Percentiles rank a stretch among this genome's conserved stretches.
Evolutionary conservation across 225 moss, liverwort and hornwort genomes (phyloP).

Genomic region (Bryoerythrophyllum caledonicum): DNA sequence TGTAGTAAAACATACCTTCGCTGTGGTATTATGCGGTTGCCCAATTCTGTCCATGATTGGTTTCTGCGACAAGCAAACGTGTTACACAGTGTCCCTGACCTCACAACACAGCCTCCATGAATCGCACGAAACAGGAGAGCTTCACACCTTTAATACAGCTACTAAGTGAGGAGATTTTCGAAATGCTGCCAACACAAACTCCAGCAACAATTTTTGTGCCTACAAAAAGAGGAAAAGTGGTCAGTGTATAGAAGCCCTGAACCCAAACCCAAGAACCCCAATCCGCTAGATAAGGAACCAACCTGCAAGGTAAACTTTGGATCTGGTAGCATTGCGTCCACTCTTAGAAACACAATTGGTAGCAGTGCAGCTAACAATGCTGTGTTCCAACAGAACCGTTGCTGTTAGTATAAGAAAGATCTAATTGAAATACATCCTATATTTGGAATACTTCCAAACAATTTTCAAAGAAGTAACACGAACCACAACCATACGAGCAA

Average conservation of each 20-base stretch:
- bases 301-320: slow-evolving; percentile 71
- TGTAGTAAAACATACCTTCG: slow-evolving; percentile 56
- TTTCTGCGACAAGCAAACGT: slow-evolving; percentile 61
- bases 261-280: too few species aligned
- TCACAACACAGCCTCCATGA: not conserved
- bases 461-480: too few species aligned
- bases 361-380: slow-evolving; percentile 81
- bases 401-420: not conserved
- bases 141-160: slow-evolving; percentile 71
- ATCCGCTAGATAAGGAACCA: slow-evolving; percentile 1
- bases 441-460: not conserved
- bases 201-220: slow-evolving; percentile 74
- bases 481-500: too few species aligned
- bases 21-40: slow-evolving; percentile 70
- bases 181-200: slow-evolving; percentile 80
- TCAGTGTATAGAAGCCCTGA: not conserved
- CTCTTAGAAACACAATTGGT: slow-evolving; percentile 75
- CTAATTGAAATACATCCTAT: not conserved
- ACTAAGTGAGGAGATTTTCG: slow-evolving; percentile 88
- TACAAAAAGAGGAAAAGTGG: slow-evolving; percentile 13
- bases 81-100: slow-evolving; percentile 6
- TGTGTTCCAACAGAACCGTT: slow-evolving; percentile 31
- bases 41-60: slow-evolving; percentile 97
- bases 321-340: slow-evolving; percentile 94
- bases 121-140: slow-evolving; percentile 2